Conservation (phyloP, 306 rosid genomes). For the Cajanus cajan region DNA sequence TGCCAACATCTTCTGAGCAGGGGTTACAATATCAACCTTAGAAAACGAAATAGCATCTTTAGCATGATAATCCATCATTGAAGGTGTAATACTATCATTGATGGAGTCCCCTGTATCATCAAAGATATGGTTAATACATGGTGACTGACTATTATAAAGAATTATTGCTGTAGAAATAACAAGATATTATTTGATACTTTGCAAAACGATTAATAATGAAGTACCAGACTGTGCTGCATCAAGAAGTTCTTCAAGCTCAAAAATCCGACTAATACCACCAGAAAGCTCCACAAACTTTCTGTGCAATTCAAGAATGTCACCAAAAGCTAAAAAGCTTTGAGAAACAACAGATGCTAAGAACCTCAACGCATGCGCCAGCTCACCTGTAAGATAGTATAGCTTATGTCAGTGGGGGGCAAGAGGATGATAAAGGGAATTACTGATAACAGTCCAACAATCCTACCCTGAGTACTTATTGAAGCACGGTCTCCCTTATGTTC, state of each 20-base stretch:
- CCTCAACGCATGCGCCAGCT: slow-evolving; percentile 96
- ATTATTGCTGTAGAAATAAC: slow-evolving; percentile 9
- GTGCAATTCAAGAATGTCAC: slow-evolving; percentile 94
- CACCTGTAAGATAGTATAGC: slow-evolving; percentile 54
- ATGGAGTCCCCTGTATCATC: slow-evolving; percentile 44
- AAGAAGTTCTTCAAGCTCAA: slow-evolving; percentile 91
- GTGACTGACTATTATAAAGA: slow-evolving; percentile 3
- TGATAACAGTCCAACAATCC: slow-evolving; percentile 29
- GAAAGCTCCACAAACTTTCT: slow-evolving; percentile 90
- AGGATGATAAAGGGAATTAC: slow-evolving; percentile 12
- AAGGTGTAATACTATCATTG: slow-evolving; percentile 34
- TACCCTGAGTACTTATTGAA: slow-evolving; percentile 78
- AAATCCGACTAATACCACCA: slow-evolving; percentile 86
- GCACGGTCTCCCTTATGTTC: slow-evolving; percentile 95
- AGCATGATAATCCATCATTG: slow-evolving; percentile 47
- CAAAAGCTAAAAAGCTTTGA: slow-evolving; percentile 99
- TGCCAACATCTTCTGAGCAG: slow-evolving; percentile 89
- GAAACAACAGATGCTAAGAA: slow-evolving; percentile 98
- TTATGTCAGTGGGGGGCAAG: slow-evolving; percentile 2
- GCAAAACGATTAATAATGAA: slow-evolving; percentile 4
- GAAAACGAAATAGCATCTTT: slow-evolving; percentile 74
- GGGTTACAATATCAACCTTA: slow-evolving; percentile 80
- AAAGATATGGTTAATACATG: slow-evolving; percentile 25
- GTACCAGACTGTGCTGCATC: slow-evolving; percentile 87
- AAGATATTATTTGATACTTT: not conserved